Conservation (phyloP, 2,329 filamentous ascomycete genomes). For the Graphilbum sp. region DNA sequence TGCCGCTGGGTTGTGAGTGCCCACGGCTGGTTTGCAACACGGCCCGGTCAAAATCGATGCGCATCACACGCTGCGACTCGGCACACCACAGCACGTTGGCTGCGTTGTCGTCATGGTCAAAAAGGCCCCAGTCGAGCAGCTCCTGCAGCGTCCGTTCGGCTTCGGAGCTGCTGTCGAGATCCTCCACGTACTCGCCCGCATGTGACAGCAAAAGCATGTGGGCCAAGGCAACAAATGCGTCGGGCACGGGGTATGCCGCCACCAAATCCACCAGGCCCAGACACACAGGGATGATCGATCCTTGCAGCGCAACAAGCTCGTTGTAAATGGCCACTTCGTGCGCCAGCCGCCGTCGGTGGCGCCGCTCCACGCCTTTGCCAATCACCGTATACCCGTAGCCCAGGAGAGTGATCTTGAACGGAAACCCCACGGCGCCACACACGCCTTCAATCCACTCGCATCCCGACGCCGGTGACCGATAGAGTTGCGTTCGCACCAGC, state of each 20-base stretch:
- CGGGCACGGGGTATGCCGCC: neutral
- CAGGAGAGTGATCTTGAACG: slow-evolving; percentile 7
- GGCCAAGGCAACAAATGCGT: neutral
- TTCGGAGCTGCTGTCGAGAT: neutral
- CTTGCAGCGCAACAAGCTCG: slow-evolving; percentile 3
- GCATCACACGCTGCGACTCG: slow-evolving; percentile 1
- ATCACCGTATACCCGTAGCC: slow-evolving; percentile 8
- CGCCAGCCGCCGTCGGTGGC: neutral
- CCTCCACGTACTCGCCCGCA: slow-evolving; percentile 1
- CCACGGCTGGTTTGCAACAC: too few species aligned
- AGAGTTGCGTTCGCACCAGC: neutral
- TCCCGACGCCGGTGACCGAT: neutral
- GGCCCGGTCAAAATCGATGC: slow-evolving; percentile 3
- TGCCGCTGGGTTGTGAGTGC: too few species aligned
- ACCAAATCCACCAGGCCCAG: slow-evolving; percentile 3
- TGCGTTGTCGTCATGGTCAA: neutral
- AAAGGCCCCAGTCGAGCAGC: neutral
- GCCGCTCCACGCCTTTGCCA: slow-evolving; percentile 4
- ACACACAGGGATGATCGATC: slow-evolving; percentile 6
- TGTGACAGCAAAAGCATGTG: slow-evolving; percentile 2
- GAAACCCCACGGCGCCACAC: slow-evolving; percentile 1
- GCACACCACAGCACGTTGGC: slow-evolving; percentile 2
- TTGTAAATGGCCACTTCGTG: slow-evolving; percentile 4
- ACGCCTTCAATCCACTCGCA: slow-evolving; percentile 1
- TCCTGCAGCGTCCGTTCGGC: neutral